Conservation (phyloP, 2,329 filamentous ascomycete genomes). For the Epichloe bromicola region DNA sequence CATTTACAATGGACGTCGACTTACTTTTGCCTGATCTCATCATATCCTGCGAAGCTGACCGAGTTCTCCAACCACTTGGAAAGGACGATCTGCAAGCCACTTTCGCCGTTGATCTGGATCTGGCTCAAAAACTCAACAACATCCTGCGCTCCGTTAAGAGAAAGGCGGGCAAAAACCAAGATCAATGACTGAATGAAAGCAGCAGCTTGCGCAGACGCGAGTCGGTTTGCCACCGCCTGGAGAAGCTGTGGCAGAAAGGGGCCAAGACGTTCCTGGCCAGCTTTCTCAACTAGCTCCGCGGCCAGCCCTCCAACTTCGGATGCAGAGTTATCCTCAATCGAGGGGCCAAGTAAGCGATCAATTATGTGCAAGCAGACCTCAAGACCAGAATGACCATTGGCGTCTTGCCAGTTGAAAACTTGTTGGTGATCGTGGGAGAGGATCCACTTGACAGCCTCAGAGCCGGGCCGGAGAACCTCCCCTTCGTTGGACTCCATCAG, state of each 20-base stretch:
- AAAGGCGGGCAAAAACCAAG: constrained; percentile 84
- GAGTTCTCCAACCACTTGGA: constrained; percentile 97
- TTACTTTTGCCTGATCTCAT: constrained; percentile 93
- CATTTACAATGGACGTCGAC: constrained; percentile 17
- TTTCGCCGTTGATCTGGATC: constrained; percentile 66
- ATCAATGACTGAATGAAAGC: constrained; percentile 93
- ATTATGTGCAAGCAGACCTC: constrained; percentile 87
- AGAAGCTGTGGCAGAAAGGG: constrained; percentile 82
- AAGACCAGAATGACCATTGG: constrained; percentile 65
- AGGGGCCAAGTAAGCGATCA: constrained; percentile 71
- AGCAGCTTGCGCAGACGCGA: constrained; percentile 71
- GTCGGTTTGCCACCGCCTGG: constrained; percentile 72
- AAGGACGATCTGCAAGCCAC: constrained; percentile 77
- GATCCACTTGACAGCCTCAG: constrained; percentile 78
- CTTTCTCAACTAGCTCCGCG: constrained; percentile 89
- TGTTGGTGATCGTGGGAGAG: constrained; percentile 82
- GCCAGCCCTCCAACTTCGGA: constrained; percentile 94
- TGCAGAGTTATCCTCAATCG: constrained; percentile 83
- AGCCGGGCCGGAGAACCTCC: constrained; percentile 76
- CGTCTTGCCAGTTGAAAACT: constrained; percentile 75
- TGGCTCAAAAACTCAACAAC: constrained; percentile 85
- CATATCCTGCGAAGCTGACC: constrained; percentile 92
- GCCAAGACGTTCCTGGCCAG: constrained; percentile 78
- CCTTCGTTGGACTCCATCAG: constrained; percentile 77
- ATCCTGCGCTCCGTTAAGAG: constrained; percentile 71